Evolutionary conservation across 331 rosid species (phyloP).

Genomic region (Rosa hybrid): DNA sequence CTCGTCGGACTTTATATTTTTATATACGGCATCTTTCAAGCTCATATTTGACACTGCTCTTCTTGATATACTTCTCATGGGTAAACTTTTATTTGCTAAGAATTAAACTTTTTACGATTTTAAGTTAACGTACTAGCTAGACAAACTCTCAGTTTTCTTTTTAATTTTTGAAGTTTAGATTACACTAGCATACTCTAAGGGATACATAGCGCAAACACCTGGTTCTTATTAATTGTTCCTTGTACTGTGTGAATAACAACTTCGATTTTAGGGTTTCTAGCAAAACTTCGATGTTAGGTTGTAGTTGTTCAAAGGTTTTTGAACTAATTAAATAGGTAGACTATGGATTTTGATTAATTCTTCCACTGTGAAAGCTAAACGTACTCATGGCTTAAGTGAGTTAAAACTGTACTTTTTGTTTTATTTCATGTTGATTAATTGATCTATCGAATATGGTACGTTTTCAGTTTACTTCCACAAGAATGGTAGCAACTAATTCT

Average conservation of each 20-base stretch:
- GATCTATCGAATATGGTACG: not conserved
- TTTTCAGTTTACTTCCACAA: not conserved
- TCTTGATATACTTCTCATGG: not conserved
- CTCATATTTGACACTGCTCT: not conserved
- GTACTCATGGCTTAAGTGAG: not conserved
- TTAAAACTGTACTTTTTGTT: not conserved
- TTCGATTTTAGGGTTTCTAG: not conserved
- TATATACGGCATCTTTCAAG: not conserved
- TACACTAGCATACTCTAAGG: not conserved
- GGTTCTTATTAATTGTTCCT: not conserved
- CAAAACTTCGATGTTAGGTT: not conserved
- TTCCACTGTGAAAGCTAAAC: not conserved
- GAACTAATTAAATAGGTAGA: not conserved
- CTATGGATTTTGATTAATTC: not conserved
- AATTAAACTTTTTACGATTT: not conserved
- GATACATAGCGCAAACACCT: too few relatives aligned
- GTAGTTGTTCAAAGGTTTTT: not conserved
- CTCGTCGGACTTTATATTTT: not conserved
- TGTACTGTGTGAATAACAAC: not conserved
- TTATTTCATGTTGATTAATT: not conserved
- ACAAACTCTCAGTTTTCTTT: not conserved
- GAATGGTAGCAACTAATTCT: not conserved
- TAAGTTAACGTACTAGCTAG: not conserved
- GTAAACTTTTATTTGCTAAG: not conserved
- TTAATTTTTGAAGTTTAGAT: not conserved